phyloP scores from a whole-genome alignment of 352 stramenopile genomes.

The Phytophthora tubulina region DNA sequence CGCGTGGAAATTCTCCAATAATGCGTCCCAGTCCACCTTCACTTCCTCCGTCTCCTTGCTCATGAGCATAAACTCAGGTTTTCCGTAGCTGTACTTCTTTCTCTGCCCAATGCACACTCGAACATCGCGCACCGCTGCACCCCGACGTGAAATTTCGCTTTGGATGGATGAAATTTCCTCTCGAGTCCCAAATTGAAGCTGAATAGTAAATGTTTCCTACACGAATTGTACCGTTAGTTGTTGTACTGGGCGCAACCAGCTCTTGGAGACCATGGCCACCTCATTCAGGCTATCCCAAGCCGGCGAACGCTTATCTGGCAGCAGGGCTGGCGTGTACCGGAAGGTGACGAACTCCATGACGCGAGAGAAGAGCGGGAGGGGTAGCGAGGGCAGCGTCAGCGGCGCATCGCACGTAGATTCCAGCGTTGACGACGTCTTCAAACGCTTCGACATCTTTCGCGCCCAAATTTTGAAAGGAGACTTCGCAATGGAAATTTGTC shows the following conservation, averaged over 20 bases:
- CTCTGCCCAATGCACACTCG: background rate
- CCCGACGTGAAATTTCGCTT: background rate
- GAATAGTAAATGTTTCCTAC: slow-evolving; percentile 1
- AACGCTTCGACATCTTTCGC: too few species aligned
- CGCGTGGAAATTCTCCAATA: slow-evolving; percentile 15
- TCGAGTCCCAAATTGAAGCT: background rate
- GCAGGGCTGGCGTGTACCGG: slow-evolving; percentile 10
- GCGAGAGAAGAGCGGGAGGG: slow-evolving; percentile 10
- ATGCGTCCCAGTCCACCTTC: slow-evolving; percentile 18
- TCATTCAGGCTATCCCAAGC: background rate
- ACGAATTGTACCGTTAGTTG: slow-evolving; percentile 3
- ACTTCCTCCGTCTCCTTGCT: background rate
- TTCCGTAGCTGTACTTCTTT: background rate
- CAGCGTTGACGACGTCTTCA: too few species aligned
- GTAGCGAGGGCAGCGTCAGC: background rate
- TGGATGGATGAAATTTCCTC: slow-evolving; percentile 1
- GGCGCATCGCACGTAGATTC: too few species aligned
- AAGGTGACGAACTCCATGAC: slow-evolving; percentile 16
- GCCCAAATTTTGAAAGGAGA: too few species aligned
- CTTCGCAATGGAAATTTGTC: too few species aligned
- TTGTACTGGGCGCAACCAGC: background rate
- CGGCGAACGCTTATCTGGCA: background rate
- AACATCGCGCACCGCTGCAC: slow-evolving; percentile 3
- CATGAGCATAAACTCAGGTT: background rate
- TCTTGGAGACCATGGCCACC: slow-evolving; percentile 13